Conservation (phyloP, 2,329 filamentous ascomycete species). For the Cryphonectria japonica region DNA sequence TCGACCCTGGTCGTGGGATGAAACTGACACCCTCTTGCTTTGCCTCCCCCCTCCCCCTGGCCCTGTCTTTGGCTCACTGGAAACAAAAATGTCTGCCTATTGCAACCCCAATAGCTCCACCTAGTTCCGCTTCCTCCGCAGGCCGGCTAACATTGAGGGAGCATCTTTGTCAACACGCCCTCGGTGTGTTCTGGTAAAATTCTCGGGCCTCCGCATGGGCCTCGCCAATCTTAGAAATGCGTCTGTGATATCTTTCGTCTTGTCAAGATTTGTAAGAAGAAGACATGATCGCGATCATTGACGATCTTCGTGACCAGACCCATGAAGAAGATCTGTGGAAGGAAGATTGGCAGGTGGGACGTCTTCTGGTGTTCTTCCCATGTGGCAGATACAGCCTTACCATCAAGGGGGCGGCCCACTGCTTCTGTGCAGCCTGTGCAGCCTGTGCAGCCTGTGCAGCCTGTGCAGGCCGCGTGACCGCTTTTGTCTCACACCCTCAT, state of each 20-base stretch:
- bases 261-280: background rate
- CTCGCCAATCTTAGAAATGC: slow-evolving; percentile 9
- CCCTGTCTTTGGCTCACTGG: background rate
- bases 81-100: slow-evolving; percentile 9
- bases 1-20: slow-evolving; percentile 2
- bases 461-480: background rate
- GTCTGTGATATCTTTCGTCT: background rate
- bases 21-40: background rate
- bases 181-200: background rate
- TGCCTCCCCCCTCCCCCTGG: background rate
- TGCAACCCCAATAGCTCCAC: background rate
- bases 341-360: background rate
- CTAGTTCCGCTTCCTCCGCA: slow-evolving; percentile 2
- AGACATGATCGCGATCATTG: background rate
- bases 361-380: background rate
- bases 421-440: background rate
- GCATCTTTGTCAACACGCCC: background rate
- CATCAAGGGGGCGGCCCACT: background rate
- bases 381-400: background rate
- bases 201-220: slow-evolving; percentile 1
- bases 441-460: background rate
- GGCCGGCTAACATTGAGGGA: background rate
- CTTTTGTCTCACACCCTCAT: slow-evolving; percentile 1
- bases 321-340: slow-evolving; percentile 1
- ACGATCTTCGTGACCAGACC: background rate